Evolutionary conservation across 305 asterid genomes (phyloP), one percentile per base, ranked within the genome.

Genomic region (Solanum hybrid): DNA sequence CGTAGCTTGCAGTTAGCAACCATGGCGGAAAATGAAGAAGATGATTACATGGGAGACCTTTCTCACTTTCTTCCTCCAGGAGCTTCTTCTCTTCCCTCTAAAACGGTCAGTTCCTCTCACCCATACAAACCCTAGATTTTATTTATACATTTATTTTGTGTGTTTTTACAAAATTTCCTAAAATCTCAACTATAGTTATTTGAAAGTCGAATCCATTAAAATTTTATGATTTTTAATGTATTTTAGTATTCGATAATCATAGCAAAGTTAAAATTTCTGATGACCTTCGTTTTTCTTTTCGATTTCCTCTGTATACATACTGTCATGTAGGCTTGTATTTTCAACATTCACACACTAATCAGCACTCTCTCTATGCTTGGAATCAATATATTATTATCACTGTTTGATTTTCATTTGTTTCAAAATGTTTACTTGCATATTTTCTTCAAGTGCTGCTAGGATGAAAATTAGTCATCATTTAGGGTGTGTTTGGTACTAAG

Each of bases 1-100:
- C 10, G 24, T 57, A 18, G 69, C 74, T 64, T 64, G 28, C 74
- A 67, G 74, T 67, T n/a, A 28, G 29, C 20, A 77, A 11, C 35
- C 74, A 94, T 94, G 96, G 93, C 92, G 36, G 96, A 89, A 87
- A 93, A 90, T 85, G 96, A 92, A 90, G 96, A 95, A 8, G 98
- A 95, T 10, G 98, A 97, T 93, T 97, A 95, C 93, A 95, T 97
- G 98, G 98, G 98, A 39, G 98, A 97, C 92, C 97, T 97, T 89
- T 95, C 97, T 88, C 97, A 89, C 31, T 97, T 97, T 90, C 86
- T 96, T 36, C 96, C 97, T 73, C 92, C 93, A 3, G 92, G 93
- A 80, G 85, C 69, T 87, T 90, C 97, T 75, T 28, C 42, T 18
- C 29, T 11, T 84, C 89, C 92, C 37, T 74, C 83, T 12, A 92